Conservation (phyloP, 352 stramenopile genomes). For the Stramenopiles sp. region DNA sequence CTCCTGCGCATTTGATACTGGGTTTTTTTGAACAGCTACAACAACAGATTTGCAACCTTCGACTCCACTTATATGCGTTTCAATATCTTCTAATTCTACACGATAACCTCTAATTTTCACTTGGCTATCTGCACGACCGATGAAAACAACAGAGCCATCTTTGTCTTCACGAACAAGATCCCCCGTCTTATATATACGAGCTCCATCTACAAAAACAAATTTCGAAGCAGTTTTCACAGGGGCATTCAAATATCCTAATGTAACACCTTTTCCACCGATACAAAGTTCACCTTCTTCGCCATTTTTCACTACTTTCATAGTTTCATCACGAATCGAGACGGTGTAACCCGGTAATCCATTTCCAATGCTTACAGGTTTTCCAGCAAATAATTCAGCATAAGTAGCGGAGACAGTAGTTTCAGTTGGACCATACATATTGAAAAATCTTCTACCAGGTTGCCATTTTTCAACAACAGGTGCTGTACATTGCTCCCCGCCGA, state of each 20-base stretch:
- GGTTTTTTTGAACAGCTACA: slow-evolving; percentile 6
- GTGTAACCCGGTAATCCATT: not conserved
- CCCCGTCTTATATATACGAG: slow-evolving; percentile 32
- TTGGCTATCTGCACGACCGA: slow-evolving; percentile 41
- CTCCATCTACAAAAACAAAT: slow-evolving; percentile 8
- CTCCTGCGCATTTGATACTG: not conserved
- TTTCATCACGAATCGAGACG: not conserved
- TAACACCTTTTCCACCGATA: slow-evolving; percentile 53
- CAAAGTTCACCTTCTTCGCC: slow-evolving; percentile 37
- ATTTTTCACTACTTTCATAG: not conserved
- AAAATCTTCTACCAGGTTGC: slow-evolving; percentile 4
- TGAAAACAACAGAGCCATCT: slow-evolving; percentile 33
- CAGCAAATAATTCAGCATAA: not conserved
- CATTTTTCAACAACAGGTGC: not conserved
- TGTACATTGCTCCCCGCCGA: not conserved
- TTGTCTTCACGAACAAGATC: slow-evolving; percentile 39
- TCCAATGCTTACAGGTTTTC: not conserved
- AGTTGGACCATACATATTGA: slow-evolving; percentile 2
- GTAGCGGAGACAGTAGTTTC: slow-evolving; percentile 3
- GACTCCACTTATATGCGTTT: slow-evolving; percentile 19
- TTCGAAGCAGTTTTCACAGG: slow-evolving; percentile 33
- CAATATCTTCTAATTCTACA: slow-evolving; percentile 50
- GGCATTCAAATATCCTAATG: slow-evolving; percentile 53
- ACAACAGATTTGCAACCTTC: not conserved
- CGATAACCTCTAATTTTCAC: slow-evolving; percentile 53